These are phyloP conservation scores for Sergeia podlipaevii DNA, from an alignment of 208 protist genomes.

Conservation along the genomic window DNA sequence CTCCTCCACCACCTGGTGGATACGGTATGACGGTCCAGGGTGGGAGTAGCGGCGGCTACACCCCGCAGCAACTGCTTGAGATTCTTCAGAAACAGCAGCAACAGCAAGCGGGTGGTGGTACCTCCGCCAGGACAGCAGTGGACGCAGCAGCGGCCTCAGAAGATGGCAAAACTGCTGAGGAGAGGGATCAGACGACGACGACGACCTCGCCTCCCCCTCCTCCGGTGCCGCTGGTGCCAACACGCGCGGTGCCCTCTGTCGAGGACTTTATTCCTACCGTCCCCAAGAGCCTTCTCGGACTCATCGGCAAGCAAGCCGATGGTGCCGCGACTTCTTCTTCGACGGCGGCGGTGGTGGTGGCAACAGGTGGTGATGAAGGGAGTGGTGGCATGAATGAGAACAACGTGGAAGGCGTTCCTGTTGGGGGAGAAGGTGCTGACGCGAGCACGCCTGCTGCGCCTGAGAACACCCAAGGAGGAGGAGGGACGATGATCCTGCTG, in stretches of 20 bases:
- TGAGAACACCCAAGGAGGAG: conserved; percentile 2
- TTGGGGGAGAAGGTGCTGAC: not conserved
- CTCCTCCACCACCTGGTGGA: no score
- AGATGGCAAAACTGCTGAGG: not conserved
- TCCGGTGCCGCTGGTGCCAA: not conserved
- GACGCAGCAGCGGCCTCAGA: conserved; percentile 9
- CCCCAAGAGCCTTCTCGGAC: conserved; percentile 27
- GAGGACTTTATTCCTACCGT: conserved; percentile 65
- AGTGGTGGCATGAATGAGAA: no score
- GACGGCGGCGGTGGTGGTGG: not conserved
- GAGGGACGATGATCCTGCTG: conserved; percentile 33
- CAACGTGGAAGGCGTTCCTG: no score
- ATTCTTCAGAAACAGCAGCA: conserved; percentile 10
- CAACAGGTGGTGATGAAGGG: no score
- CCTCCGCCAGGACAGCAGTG: not conserved
- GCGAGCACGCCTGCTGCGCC: not conserved
- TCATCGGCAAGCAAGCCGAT: conserved; percentile 9
- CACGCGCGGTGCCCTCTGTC: conserved; percentile 47
- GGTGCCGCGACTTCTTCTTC: no score
- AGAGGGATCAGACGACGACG: no score
- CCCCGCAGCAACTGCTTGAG: conserved; percentile 5
- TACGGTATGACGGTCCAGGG: no score
- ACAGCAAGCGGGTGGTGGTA: not conserved
- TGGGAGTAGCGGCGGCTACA: not conserved
- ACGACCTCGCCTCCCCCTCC: no score